phyloP scores from a whole-genome alignment of 192 early-diverging fungal genomes.

The Umbelopsis vinacea region DNA sequence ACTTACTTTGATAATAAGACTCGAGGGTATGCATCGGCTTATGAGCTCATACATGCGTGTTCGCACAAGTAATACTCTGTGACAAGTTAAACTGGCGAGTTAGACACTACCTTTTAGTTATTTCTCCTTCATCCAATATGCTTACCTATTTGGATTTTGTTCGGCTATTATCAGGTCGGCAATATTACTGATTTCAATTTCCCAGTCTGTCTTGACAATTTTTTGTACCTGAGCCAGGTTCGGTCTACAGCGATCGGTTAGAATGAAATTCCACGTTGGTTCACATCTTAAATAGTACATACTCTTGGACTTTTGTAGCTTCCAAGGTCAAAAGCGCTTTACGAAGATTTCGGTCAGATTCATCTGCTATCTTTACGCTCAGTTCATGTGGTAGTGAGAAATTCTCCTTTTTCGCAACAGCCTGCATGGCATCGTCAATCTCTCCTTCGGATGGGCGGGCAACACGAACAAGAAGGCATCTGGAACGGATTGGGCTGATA shows the following conservation, averaged over 20 bases:
- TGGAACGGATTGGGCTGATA: constrained; percentile 88
- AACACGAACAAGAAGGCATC: constrained; percentile 90
- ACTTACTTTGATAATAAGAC: constrained; percentile 76
- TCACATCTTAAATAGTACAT: constrained; percentile 36
- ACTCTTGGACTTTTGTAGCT: constrained; percentile 73
- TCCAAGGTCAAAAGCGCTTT: constrained; percentile 93
- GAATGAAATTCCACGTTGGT: no score
- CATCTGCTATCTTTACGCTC: constrained; percentile 68
- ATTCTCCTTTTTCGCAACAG: constrained; percentile 83
- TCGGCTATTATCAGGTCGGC: constrained; percentile 70
- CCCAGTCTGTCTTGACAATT: constrained; percentile 85
- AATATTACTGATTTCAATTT: constrained; percentile 72
- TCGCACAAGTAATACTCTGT: constrained; percentile 71
- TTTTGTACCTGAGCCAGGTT: constrained; percentile 55
- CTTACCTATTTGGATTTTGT: constrained; percentile 75
- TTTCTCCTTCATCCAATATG: neutral
- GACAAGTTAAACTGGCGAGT: neutral
- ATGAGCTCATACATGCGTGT: constrained; percentile 85
- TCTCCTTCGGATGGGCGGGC: constrained; percentile 78
- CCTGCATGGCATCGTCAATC: constrained; percentile 69
- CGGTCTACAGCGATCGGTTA: constrained; percentile 19
- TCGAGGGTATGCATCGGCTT: constrained; percentile 86
- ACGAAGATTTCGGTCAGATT: constrained; percentile 81
- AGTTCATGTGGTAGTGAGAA: constrained; percentile 65
- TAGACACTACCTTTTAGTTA: neutral